These are phyloP conservation scores for Suillus alpinus DNA, from an alignment of 768 basidiomycete genomes.

Conservation along the genomic window DNA sequence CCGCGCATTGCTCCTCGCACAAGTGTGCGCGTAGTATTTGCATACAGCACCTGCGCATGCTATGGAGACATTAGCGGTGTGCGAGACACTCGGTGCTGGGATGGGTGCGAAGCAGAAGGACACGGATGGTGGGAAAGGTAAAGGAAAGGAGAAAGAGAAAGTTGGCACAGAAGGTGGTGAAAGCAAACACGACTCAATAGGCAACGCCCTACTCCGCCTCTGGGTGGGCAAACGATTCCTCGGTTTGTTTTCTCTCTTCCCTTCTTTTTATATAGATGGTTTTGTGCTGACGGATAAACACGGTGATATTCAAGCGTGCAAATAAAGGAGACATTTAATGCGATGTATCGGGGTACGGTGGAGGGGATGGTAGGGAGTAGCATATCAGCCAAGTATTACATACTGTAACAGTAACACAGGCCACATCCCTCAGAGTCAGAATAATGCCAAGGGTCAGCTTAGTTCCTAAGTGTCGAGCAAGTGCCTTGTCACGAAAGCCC, in stretches of 20 bases:
- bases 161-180: constrained; percentile 19
- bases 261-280: background rate
- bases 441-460: background rate
- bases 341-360: constrained; percentile 22
- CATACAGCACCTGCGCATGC: constrained; percentile 73
- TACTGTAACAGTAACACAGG: background rate
- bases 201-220: constrained; percentile 62
- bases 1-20: constrained; percentile 64
- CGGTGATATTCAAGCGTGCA: constrained; percentile 58
- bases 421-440: background rate
- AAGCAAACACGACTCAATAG: constrained; percentile 28
- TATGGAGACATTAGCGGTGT: constrained; percentile 58
- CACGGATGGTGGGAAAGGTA: constrained; percentile 6
- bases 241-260: constrained; percentile 41
- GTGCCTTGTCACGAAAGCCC: too few species aligned
- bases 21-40: constrained; percentile 68
- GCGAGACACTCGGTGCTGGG: constrained; percentile 69
- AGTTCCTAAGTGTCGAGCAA: background rate
- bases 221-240: constrained; percentile 73
- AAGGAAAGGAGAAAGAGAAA: background rate
- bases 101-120: constrained; percentile 45
- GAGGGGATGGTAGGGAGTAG: constrained; percentile 10
- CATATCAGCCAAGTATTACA: background rate
- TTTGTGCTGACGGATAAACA: background rate
- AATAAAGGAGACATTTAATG: constrained; percentile 53